phyloP scores from a whole-genome alignment of 2,329 filamentous ascomycete genomes.

The Fusarium musae region DNA sequence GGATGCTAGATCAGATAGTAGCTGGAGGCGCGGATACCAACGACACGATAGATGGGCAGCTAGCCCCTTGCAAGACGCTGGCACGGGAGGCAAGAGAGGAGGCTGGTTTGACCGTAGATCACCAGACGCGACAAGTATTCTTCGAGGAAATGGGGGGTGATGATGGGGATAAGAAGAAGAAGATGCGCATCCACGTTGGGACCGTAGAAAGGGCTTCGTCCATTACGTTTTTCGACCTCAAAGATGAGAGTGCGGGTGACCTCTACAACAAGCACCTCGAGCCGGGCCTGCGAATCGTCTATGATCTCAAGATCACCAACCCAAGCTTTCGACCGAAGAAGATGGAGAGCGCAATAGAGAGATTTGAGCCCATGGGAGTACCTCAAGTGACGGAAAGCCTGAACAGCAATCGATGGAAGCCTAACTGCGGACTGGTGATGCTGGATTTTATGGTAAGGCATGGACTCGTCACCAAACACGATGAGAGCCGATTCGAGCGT shows the following conservation, averaged over 20 bases:
- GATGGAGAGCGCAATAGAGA: slow-evolving; percentile 45
- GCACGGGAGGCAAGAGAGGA: slow-evolving; percentile 50
- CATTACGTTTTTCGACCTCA: slow-evolving; percentile 52
- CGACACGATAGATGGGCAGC: slow-evolving; percentile 37
- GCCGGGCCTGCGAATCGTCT: slow-evolving; percentile 52
- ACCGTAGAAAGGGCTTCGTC: slow-evolving; percentile 34
- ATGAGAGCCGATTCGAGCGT: slow-evolving; percentile 37
- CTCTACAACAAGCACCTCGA: slow-evolving; percentile 50
- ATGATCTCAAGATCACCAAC: slow-evolving; percentile 48
- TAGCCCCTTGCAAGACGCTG: slow-evolving; percentile 44
- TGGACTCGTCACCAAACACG: slow-evolving; percentile 39
- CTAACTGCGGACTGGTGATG: slow-evolving; percentile 55
- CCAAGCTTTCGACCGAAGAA: slow-evolving; percentile 37
- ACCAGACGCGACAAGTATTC: slow-evolving; percentile 29
- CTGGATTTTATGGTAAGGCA: slow-evolving; percentile 51
- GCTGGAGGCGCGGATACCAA: slow-evolving; percentile 50
- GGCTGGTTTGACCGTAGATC: slow-evolving; percentile 40
- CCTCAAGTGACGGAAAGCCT: slow-evolving; percentile 47
- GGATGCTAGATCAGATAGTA: slow-evolving; percentile 52
- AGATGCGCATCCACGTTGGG: slow-evolving; percentile 31
- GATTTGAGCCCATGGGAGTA: slow-evolving; percentile 45
- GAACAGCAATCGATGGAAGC: slow-evolving; percentile 48
- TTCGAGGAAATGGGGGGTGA: background rate
- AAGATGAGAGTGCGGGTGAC: slow-evolving; percentile 44
- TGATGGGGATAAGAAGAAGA: background rate